These are phyloP conservation scores for Wickerhamiella domercqiae DNA, from an alignment of 805 yeast genomes.

Conservation along the genomic window DNA sequence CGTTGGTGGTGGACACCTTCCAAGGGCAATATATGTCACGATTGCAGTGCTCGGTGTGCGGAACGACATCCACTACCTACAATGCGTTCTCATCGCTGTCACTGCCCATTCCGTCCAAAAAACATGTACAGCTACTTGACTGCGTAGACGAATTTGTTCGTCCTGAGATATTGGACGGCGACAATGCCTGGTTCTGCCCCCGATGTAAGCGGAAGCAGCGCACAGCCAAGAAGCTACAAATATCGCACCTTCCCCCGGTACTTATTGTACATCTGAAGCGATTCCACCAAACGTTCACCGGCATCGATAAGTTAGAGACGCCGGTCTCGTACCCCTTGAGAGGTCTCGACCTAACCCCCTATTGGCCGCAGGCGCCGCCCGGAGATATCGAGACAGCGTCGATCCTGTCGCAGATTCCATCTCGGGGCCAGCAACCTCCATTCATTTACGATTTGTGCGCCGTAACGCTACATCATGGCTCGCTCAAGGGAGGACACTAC, in stretches of 20 bases:
- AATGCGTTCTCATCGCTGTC: conserved; percentile 68
- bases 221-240: conserved; percentile 53
- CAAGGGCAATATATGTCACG: conserved; percentile 84
- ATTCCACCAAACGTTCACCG: conserved; percentile 33
- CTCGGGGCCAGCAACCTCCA: conserved; percentile 64
- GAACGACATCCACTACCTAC: conserved; percentile 67
- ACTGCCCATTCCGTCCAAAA: conserved; percentile 41
- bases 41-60: conserved; percentile 57
- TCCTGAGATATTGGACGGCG: conserved; percentile 56
- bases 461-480: conserved; percentile 74
- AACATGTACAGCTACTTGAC: conserved; percentile 32
- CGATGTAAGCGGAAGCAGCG: conserved; percentile 46
- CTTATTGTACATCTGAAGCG: conserved; percentile 76
- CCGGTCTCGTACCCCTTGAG: conserved; percentile 53
- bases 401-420: conserved; percentile 37
- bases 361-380: conserved; percentile 41
- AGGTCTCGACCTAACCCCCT: conserved; percentile 46
- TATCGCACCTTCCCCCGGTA: conserved; percentile 64
- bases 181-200: conserved; percentile 78
- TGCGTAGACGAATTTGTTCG: conserved; percentile 69
- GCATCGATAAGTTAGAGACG: conserved; percentile 42
- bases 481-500: conserved; percentile 75
- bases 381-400: conserved; percentile 28
- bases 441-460: conserved; percentile 63
- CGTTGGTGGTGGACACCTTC: conserved; percentile 63